phyloP scores from a whole-genome alignment of 2,329 filamentous ascomycete species.

The Penicillium griseofulvum region DNA sequence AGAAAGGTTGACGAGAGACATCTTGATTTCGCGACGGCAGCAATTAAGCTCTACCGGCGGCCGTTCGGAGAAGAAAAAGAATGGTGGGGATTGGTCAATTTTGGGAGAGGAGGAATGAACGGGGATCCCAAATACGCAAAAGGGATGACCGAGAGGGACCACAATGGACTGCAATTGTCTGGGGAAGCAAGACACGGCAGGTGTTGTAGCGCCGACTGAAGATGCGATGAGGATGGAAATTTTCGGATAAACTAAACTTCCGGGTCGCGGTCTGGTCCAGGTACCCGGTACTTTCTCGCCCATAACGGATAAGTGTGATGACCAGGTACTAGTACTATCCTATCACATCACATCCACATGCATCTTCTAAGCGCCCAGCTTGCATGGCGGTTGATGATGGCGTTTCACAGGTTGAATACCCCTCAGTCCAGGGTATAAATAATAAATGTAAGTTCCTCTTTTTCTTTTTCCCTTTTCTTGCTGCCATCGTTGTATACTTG shows the following conservation, averaged over 20 bases:
- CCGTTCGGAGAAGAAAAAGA: conserved; percentile 4
- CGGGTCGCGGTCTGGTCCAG: conserved; percentile 5
- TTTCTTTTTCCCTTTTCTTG: conserved; percentile 1
- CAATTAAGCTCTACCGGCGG: conserved; percentile 21
- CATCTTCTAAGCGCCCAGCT: conserved; percentile 21
- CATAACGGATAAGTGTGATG: conserved; percentile 6
- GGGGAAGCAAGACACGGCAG: conserved; percentile 1
- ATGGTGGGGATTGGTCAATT: neutral
- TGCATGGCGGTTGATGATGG: conserved; percentile 19
- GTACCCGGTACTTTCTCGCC: conserved; percentile 8
- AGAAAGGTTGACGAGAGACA: conserved; percentile 73
- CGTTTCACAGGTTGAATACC: conserved; percentile 18
- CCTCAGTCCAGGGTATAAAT: conserved; percentile 18
- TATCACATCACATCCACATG: conserved; percentile 18
- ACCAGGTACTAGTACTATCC: conserved; percentile 11
- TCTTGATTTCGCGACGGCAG: conserved; percentile 36
- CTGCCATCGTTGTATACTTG: neutral
- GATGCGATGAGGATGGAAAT: conserved; percentile 28
- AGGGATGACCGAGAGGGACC: neutral
- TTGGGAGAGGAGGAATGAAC: neutral
- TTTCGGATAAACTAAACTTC: conserved; percentile 36
- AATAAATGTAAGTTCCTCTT: conserved; percentile 9
- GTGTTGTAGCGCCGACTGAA: conserved; percentile 2
- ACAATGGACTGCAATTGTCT: conserved; percentile 4
- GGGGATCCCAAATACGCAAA: neutral